phyloP scores from a whole-genome alignment of 2,329 filamentous ascomycete genomes.

The Aspergillus sojae region DNA sequence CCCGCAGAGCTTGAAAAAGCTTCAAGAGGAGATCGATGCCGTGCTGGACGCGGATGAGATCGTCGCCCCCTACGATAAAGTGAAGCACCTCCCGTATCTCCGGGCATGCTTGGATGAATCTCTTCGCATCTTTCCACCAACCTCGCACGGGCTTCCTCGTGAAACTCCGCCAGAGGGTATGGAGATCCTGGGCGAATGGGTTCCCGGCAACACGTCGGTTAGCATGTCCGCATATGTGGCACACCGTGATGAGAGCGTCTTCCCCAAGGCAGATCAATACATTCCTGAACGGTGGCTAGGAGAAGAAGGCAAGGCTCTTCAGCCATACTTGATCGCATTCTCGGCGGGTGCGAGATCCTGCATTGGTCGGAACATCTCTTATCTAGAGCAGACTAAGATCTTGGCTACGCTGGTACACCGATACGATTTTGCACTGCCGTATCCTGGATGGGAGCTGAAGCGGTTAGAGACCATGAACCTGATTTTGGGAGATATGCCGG shows the following conservation, averaged over 20 bases:
- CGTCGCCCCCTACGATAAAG: constrained; percentile 54
- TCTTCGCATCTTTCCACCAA: constrained; percentile 50
- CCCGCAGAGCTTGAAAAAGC: constrained; percentile 42
- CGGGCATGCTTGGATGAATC: constrained; percentile 56
- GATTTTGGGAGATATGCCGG: constrained; percentile 34
- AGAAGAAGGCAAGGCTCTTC: constrained; percentile 43
- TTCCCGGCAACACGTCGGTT: constrained; percentile 50
- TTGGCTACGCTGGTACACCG: constrained; percentile 33
- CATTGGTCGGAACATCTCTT: constrained; percentile 46
- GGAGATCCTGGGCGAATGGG: constrained; percentile 48
- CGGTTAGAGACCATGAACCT: constrained; percentile 34
- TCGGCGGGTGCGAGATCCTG: constrained; percentile 43
- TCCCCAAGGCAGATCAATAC: constrained; percentile 42
- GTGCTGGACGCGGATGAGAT: constrained; percentile 48
- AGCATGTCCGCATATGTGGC: constrained; percentile 43
- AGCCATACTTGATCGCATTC: constrained; percentile 46
- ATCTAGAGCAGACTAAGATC: constrained; percentile 58
- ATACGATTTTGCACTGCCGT: constrained; percentile 34
- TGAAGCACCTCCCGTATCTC: constrained; percentile 56
- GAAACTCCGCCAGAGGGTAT: constrained; percentile 50
- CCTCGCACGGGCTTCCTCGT: constrained; percentile 47
- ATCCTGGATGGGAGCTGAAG: constrained; percentile 29
- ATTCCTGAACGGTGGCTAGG: constrained; percentile 48
- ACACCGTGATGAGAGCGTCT: constrained; percentile 43
- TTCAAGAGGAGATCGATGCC: constrained; percentile 51